Evolutionary conservation across 2,329 filamentous ascomycete species (phyloP), one percentile per base, ranked within the genome.

Genomic region (Westerdykella aurantiaca): DNA sequence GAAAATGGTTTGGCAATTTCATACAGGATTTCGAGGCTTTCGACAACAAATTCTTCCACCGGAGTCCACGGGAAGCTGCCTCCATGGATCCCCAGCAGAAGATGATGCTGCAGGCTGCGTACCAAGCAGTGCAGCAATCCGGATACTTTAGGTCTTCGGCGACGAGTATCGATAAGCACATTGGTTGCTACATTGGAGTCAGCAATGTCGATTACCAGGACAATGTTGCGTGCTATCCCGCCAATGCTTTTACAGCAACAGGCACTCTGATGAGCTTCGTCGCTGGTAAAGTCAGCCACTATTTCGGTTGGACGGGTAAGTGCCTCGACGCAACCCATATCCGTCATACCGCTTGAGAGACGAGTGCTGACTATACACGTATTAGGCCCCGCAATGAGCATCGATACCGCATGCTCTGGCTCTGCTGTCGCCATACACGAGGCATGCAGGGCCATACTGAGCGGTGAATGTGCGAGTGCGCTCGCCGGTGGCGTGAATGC

Each of bases 121-220:
- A 72, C 75, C 52, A 76, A 75, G 50, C 48, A 4, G 6, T 64
- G 3, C 47, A 58, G 37, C 41, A 50, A 31, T 42, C 53, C 0
- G 56, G 63, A 1, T 64, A 64, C 31, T 51, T 51, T 39, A 57
- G 54, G 0, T 7, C 78, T 76, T 49, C 75, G 71, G 44, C 68
- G 74, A 13, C 73, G 63, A 41, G 42, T 12, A 39, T 48, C 4
- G 51, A 47, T 13, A 44, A 50, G 5, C 51, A 61, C 25, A 52
- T 62, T 18, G 65, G 63, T 0, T 58, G 57, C 37, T 67, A 56
- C 23, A 51, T 66, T 13, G 64, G 63, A 14, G 47, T 54, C 6
- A 52, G 52, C 12, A 55, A 47, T 6, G 50, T 48, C 4, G 58
- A 68, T 37, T 68, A 67, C 38, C 42, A 54, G 5, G 51, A 60